A percentile compares a stretch with the other conserved stretches of the same genome.
These are phyloP conservation scores for Lavandula angustifolia DNA, from an alignment of 257 asterid genomes.

Conservation along the genomic window DNA sequence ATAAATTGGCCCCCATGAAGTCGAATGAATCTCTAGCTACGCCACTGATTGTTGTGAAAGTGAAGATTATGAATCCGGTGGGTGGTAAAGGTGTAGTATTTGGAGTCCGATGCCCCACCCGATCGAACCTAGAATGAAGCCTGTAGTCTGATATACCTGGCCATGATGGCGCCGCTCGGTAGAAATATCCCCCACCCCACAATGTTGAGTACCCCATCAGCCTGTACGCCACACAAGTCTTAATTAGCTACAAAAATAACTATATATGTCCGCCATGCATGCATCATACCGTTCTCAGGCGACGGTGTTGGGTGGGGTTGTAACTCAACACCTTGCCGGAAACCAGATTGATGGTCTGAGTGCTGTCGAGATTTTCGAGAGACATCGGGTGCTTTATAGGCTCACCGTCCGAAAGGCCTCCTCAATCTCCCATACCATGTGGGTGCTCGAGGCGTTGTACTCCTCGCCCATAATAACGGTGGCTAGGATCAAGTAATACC, in stretches of 20 bases:
- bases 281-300: slow-evolving; percentile 40
- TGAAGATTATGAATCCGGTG: slow-evolving; percentile 49
- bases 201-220: slow-evolving; percentile 56
- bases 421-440: slow-evolving; percentile 59
- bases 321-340: slow-evolving; percentile 24
- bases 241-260: too few relatives aligned
- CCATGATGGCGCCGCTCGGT: slow-evolving; percentile 52
- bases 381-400: slow-evolving; percentile 41
- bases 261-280: too few relatives aligned
- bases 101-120: slow-evolving; percentile 56
- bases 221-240: not conserved
- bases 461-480: slow-evolving; percentile 35
- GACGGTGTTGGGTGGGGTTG: slow-evolving; percentile 20
- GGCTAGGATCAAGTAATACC: slow-evolving; percentile 41
- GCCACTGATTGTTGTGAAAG: slow-evolving; percentile 43
- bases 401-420: slow-evolving; percentile 16
- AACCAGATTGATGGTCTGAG: slow-evolving; percentile 42
- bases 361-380: slow-evolving; percentile 37
- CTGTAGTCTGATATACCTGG: slow-evolving; percentile 55
- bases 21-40: slow-evolving; percentile 14
- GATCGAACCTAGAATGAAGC: slow-evolving; percentile 42
- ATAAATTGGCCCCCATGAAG: too few relatives aligned
- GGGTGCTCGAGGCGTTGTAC: slow-evolving; percentile 35
- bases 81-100: slow-evolving; percentile 32
- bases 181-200: slow-evolving; percentile 63